Percentiles rank a stretch among this genome's conserved stretches.
These are phyloP conservation scores for Aspergillus bridgeri DNA, from an alignment of 495 filamentous ascomycete genomes.

Conservation along the genomic window DNA sequence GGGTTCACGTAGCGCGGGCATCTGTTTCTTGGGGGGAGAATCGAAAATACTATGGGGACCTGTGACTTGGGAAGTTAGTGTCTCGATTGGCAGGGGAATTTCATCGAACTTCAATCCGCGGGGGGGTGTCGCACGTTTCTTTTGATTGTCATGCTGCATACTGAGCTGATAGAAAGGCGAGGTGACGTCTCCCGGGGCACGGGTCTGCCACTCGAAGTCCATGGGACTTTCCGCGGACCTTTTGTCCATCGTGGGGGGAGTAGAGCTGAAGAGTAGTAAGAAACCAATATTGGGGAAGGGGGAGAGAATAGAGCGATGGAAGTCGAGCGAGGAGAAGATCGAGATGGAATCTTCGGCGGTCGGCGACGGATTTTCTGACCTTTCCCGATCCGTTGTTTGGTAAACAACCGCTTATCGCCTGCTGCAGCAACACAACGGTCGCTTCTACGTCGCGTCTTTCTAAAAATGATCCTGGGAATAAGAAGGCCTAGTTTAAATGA, in stretches of 20 bases:
- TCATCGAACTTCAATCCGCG: not conserved
- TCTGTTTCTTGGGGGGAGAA: slow-evolving; percentile 47
- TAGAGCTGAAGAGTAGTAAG: slow-evolving; percentile 6
- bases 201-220: slow-evolving; percentile 64
- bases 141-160: slow-evolving; percentile 39
- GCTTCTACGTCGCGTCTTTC: not conserved
- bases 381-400: slow-evolving; percentile 20
- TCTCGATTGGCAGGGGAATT: not conserved
- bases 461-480: not conserved
- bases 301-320: not conserved
- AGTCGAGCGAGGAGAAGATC: not conserved
- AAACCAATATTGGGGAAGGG: not conserved
- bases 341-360: slow-evolving; percentile 5
- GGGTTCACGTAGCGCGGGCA: slow-evolving; percentile 46
- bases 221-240: slow-evolving; percentile 59
- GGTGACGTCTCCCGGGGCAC: slow-evolving; percentile 52
- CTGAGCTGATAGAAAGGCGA: slow-evolving; percentile 57
- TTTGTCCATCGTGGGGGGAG: slow-evolving; percentile 32
- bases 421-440: slow-evolving; percentile 7
- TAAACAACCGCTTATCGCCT: slow-evolving; percentile 18
- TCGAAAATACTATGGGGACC: slow-evolving; percentile 50
- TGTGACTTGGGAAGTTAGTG: slow-evolving; percentile 21
- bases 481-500: too few species aligned
- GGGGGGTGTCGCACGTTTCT: slow-evolving; percentile 46
- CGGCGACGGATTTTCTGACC: slow-evolving; percentile 11